Conservation (phyloP, 805 yeast genomes). For the Candida ipomoeae region DNA sequence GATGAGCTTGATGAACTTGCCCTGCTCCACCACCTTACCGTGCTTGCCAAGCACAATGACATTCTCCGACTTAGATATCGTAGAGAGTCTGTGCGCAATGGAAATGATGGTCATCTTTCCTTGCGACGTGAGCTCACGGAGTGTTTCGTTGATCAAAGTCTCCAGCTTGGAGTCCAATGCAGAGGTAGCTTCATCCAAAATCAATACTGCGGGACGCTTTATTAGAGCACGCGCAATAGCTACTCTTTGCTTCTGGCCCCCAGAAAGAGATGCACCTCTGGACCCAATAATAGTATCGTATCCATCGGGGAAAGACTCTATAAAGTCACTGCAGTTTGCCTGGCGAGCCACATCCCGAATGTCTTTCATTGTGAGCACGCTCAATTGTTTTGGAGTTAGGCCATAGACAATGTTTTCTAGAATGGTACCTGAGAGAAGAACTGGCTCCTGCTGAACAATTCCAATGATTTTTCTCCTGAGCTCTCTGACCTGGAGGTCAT, state of each 20-base stretch:
- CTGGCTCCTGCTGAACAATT: slow-evolving; percentile 61
- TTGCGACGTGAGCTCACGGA: slow-evolving; percentile 32
- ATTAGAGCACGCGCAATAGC: slow-evolving; percentile 74
- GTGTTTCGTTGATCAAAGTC: slow-evolving; percentile 39
- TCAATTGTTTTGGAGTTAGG: slow-evolving; percentile 33
- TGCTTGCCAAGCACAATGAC: slow-evolving; percentile 41
- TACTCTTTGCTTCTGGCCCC: slow-evolving; percentile 74
- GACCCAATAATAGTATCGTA: slow-evolving; percentile 55
- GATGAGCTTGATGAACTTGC: slow-evolving; percentile 37
- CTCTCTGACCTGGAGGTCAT: slow-evolving; percentile 44
- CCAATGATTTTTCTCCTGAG: slow-evolving; percentile 49
- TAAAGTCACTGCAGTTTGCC: slow-evolving; percentile 58
- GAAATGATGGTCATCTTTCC: slow-evolving; percentile 42
- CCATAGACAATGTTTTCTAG: slow-evolving; percentile 57
- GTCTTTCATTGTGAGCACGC: slow-evolving; percentile 38
- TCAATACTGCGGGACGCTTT: slow-evolving; percentile 58
- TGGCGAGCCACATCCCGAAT: slow-evolving; percentile 41
- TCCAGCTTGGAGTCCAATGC: slow-evolving; percentile 56
- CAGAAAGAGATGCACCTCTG: slow-evolving; percentile 57
- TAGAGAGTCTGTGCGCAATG: slow-evolving; percentile 43
- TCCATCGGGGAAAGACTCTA: slow-evolving; percentile 53
- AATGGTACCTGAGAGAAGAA: slow-evolving; percentile 51
- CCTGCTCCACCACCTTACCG: slow-evolving; percentile 39
- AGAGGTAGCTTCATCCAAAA: slow-evolving; percentile 68
- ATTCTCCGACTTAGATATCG: slow-evolving; percentile 42